Evolutionary conservation across 164 flowering plant species (phyloP).

Genomic region (Cinnamomum micranthum): DNA sequence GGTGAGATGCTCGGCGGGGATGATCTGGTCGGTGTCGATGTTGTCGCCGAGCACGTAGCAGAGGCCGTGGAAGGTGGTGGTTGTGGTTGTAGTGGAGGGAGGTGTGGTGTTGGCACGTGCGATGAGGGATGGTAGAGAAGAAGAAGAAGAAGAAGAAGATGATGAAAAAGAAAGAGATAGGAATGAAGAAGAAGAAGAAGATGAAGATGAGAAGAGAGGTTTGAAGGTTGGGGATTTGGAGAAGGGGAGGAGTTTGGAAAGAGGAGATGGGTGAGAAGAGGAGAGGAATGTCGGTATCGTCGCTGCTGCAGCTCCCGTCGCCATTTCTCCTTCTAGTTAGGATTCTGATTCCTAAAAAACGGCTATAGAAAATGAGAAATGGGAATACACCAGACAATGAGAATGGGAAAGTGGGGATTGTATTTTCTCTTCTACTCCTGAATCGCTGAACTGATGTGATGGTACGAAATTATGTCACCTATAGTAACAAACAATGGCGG

Average conservation of each 20-base stretch:
- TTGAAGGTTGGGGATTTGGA: neutral
- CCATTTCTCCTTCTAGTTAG: neutral
- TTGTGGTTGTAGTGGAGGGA: slow-evolving; percentile 5
- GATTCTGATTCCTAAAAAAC: no score
- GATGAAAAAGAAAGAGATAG: no score
- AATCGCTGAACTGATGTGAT: no score
- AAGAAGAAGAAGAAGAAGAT: neutral
- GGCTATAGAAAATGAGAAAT: no score
- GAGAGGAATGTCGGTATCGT: no score
- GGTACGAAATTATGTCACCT: no score
- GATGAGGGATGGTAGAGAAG: neutral
- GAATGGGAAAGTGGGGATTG: no score
- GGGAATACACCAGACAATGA: no score
- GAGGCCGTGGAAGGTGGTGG: slow-evolving; percentile 66
- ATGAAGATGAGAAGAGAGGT: neutral
- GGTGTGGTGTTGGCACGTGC: slow-evolving; percentile 14
- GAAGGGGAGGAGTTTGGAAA: neutral
- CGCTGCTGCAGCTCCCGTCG: neutral
- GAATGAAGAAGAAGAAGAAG: neutral
- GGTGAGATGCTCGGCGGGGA: slow-evolving; percentile 95
- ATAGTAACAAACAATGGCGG: no score
- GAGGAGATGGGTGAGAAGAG: neutral
- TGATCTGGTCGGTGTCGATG: slow-evolving; percentile 97
- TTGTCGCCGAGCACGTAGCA: slow-evolving; percentile 93
- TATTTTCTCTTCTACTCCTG: no score